phyloP scores from a whole-genome alignment of 768 basidiomycete species.

The Nevesoporus exiguus region DNA sequence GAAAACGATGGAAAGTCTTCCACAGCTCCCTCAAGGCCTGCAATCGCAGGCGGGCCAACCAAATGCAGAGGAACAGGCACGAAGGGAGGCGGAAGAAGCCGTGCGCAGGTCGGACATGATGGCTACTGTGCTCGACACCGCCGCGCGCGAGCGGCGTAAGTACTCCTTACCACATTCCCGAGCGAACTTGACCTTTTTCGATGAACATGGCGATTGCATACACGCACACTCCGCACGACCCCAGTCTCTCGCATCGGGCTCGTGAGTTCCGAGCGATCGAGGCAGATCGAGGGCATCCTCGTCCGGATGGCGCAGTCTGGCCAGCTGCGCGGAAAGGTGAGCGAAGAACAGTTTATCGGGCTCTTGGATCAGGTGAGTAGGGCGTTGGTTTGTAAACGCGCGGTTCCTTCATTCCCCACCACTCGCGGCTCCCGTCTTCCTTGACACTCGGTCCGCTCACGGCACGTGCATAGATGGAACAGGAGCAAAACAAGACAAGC shows the following conservation, averaged over 20 bases:
- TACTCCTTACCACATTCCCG: neutral
- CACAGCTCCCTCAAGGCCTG: slow-evolving; percentile 28
- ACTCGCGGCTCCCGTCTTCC: too few species aligned
- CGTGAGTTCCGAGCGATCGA: slow-evolving; percentile 78
- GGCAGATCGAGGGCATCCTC: slow-evolving; percentile 75
- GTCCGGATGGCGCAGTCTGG: slow-evolving; percentile 81
- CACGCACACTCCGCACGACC: neutral
- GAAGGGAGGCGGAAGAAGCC: slow-evolving; percentile 66
- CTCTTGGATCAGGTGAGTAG: slow-evolving; percentile 74
- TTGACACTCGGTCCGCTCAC: slow-evolving; percentile 4
- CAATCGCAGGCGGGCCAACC: slow-evolving; percentile 41
- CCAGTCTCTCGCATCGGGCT: slow-evolving; percentile 84
- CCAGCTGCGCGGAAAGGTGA: slow-evolving; percentile 72
- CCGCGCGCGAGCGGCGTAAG: slow-evolving; percentile 78
- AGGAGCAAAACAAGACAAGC: slow-evolving; percentile 45
- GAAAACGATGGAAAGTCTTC: slow-evolving; percentile 23
- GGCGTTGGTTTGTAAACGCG: neutral
- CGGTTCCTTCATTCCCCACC: neutral
- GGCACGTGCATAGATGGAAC: slow-evolving; percentile 45
- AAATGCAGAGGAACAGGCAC: slow-evolving; percentile 50
- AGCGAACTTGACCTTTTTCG: neutral
- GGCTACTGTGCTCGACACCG: slow-evolving; percentile 70
- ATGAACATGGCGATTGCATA: neutral
- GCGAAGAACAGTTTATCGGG: slow-evolving; percentile 78
- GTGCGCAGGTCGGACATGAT: slow-evolving; percentile 75